Conservation (phyloP, 345 rosid species). For the Lagerstroemia speciosa region DNA sequence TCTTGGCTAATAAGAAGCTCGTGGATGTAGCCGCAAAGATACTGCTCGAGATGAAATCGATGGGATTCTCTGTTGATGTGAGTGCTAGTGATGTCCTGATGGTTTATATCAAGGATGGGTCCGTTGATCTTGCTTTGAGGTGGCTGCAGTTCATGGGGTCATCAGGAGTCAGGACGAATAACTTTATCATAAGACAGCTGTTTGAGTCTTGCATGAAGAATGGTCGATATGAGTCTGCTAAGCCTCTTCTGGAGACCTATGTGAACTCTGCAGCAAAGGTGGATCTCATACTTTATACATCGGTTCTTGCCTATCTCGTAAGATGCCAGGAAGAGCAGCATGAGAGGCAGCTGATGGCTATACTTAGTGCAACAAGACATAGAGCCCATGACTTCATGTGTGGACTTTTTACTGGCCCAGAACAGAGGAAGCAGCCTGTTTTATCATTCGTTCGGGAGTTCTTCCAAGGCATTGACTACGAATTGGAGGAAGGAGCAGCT, state of each 20-base stretch:
- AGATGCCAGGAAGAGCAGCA: slow-evolving; percentile 83
- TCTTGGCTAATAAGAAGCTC: slow-evolving; percentile 80
- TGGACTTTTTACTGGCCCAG: slow-evolving; percentile 90
- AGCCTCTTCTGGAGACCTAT: slow-evolving; percentile 83
- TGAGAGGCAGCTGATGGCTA: slow-evolving; percentile 82
- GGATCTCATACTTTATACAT: slow-evolving; percentile 89
- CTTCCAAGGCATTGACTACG: slow-evolving; percentile 87
- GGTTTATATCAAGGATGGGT: slow-evolving; percentile 92
- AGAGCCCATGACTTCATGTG: slow-evolving; percentile 84
- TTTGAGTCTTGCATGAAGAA: slow-evolving; percentile 95
- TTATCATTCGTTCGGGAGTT: slow-evolving; percentile 78
- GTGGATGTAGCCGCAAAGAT: slow-evolving; percentile 93
- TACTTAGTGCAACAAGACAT: slow-evolving; percentile 72
- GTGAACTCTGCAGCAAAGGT: slow-evolving; percentile 81
- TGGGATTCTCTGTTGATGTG: slow-evolving; percentile 88
- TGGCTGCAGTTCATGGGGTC: slow-evolving; percentile 97
- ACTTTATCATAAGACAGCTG: slow-evolving; percentile 83
- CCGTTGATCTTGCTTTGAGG: slow-evolving; percentile 77
- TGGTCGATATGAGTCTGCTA: slow-evolving; percentile 71
- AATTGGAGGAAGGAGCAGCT: slow-evolving; percentile 91
- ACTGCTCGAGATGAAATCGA: slow-evolving; percentile 88
- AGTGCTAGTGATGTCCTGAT: slow-evolving; percentile 92
- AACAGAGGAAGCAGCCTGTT: slow-evolving; percentile 86
- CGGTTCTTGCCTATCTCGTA: slow-evolving; percentile 86
- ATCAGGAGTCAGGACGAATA: slow-evolving; percentile 83